A percentile compares a stretch with the other conserved stretches of the same genome.
These are phyloP conservation scores for Cordia subcordata DNA, from an alignment of 257 asterid species.

Conservation along the genomic window DNA sequence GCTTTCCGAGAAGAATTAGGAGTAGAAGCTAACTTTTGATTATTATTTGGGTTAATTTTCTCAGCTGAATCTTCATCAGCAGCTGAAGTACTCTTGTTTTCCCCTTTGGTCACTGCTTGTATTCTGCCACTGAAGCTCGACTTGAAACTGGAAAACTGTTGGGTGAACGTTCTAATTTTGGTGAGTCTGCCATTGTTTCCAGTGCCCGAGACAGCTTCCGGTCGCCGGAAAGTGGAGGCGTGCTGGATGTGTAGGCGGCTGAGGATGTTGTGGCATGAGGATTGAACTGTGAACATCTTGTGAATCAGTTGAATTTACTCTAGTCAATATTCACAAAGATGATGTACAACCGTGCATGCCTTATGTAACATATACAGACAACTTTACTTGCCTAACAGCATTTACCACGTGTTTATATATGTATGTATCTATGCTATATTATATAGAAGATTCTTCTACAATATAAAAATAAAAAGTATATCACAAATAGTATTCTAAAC, in stretches of 20 bases:
- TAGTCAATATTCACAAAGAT: too few relatives aligned
- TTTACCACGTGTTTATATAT: too few relatives aligned
- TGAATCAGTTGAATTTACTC: too few relatives aligned
- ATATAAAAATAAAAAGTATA: too few relatives aligned
- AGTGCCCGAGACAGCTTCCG: conserved; percentile 25
- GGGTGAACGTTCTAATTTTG: too few relatives aligned
- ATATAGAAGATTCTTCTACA: too few relatives aligned
- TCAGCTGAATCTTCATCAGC: too few relatives aligned
- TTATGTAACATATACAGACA: too few relatives aligned
- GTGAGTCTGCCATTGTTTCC: conserved; percentile 21
- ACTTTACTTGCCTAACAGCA: too few relatives aligned
- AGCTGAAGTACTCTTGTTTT: conserved; percentile 42
- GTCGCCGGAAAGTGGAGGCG: conserved; percentile 19
- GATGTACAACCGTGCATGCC: too few relatives aligned
- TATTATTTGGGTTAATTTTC: conserved; percentile 5
- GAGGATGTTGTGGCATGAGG: conserved; percentile 37
- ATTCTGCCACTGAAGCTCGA: conserved; percentile 4
- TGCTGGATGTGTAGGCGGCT: background rate
- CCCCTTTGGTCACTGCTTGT: conserved; percentile 75
- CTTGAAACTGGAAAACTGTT: conserved; percentile 16
- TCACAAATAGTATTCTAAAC: too few relatives aligned
- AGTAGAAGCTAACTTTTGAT: conserved; percentile 4
- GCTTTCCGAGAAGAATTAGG: conserved; percentile 19
- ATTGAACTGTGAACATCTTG: conserved; percentile 55
- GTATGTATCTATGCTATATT: too few relatives aligned